Evolutionary conservation across 805 yeast species (phyloP).

Genomic region (Lipomyces sp.): DNA sequence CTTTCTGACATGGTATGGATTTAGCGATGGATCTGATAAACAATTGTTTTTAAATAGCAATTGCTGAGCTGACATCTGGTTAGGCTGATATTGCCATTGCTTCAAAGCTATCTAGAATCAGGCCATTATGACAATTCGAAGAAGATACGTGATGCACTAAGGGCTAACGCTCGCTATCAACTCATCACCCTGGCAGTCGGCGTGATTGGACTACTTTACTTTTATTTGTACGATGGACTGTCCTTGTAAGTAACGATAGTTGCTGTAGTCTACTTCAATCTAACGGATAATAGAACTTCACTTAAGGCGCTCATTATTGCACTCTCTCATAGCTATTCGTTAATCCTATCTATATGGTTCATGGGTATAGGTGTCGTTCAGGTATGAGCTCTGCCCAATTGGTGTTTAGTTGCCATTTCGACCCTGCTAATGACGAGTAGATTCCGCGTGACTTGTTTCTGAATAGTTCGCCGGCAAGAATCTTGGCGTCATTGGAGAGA

Average conservation of each 20-base stretch:
- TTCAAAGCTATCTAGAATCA: slow-evolving; percentile 73
- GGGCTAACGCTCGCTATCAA: slow-evolving; percentile 64
- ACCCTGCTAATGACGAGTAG: slow-evolving; percentile 3
- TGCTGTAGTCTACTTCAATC: neutral
- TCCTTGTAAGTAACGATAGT: slow-evolving; percentile 43
- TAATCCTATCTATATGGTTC: slow-evolving; percentile 76
- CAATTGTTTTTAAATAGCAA: neutral
- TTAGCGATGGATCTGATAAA: neutral
- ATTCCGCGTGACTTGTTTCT: slow-evolving; percentile 59
- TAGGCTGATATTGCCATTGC: slow-evolving; percentile 61
- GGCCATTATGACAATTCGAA: slow-evolving; percentile 61
- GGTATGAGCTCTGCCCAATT: slow-evolving; percentile 27
- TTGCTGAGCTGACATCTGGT: neutral
- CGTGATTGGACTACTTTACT: slow-evolving; percentile 60
- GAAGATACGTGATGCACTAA: slow-evolving; percentile 61
- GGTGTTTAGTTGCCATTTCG: neutral
- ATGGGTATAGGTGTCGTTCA: slow-evolving; percentile 81
- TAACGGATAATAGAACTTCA: slow-evolving; percentile 45
- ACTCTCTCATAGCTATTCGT: slow-evolving; percentile 73
- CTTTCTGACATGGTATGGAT: slow-evolving; percentile 66
- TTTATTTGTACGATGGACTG: slow-evolving; percentile 60
- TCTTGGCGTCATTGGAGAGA: slow-evolving; percentile 52
- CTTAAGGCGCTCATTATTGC: slow-evolving; percentile 74
- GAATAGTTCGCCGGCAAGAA: slow-evolving; percentile 46
- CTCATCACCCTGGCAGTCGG: slow-evolving; percentile 59